Percentiles rank a stretch among this genome's conserved stretches.
Evolutionary conservation across 2,329 filamentous ascomycete species (phyloP).

Genomic region (Lecanicillium sp.): DNA sequence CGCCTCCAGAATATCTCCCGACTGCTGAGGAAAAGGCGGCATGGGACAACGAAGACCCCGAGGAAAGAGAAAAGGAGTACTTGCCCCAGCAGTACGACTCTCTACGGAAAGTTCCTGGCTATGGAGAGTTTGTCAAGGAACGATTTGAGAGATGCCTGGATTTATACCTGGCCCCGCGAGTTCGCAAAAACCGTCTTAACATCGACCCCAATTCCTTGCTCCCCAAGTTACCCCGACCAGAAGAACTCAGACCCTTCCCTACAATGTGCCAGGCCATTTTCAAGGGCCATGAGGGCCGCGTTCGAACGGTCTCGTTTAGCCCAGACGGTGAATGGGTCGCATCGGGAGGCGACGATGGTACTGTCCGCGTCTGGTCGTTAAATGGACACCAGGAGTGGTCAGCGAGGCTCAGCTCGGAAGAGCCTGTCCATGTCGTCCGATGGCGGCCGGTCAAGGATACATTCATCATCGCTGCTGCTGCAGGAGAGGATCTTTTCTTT

Average conservation of each 20-base stretch:
- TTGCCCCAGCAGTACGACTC: constrained; percentile 76
- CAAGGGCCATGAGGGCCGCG: constrained; percentile 79
- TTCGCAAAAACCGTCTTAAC: constrained; percentile 89
- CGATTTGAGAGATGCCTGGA: constrained; percentile 93
- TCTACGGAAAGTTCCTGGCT: constrained; percentile 85
- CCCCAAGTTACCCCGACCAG: constrained; percentile 85
- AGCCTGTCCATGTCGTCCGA: constrained; percentile 74
- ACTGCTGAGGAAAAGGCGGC: constrained; percentile 73
- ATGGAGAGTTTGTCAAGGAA: constrained; percentile 85
- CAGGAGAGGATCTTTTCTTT: constrained; percentile 79
- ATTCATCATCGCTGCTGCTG: constrained; percentile 73
- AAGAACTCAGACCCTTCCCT: constrained; percentile 91
- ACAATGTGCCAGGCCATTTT: constrained; percentile 84
- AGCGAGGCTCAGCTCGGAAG: constrained; percentile 67
- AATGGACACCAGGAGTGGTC: constrained; percentile 86
- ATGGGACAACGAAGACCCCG: constrained; percentile 81
- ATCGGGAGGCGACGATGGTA: constrained; percentile 90
- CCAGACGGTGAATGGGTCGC: constrained; percentile 80
- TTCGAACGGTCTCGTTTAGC: constrained; percentile 78
- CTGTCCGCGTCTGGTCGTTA: constrained; percentile 83
- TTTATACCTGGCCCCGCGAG: constrained; percentile 85
- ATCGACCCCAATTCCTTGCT: constrained; percentile 91
- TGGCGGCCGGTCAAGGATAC: constrained; percentile 84
- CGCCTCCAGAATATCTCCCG: constrained; percentile 87
- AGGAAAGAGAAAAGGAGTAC: constrained; percentile 86